These are phyloP conservation scores for Leccinellum rugosiceps DNA, from an alignment of 768 basidiomycete genomes.

Conservation along the genomic window DNA sequence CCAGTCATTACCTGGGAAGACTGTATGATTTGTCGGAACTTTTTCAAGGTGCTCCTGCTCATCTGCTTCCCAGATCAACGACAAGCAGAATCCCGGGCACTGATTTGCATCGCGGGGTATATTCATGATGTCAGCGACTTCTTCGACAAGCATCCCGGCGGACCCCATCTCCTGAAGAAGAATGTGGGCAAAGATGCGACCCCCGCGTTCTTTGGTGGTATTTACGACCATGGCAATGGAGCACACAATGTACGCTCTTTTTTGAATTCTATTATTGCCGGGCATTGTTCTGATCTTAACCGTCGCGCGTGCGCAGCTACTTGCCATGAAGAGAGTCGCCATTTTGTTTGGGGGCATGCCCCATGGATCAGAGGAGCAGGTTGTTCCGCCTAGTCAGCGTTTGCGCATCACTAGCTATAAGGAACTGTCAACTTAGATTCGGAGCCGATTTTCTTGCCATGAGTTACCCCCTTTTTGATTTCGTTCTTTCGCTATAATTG, in stretches of 20 bases:
- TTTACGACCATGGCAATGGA: constrained; percentile 80
- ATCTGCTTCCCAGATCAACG: constrained; percentile 54
- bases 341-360: constrained; percentile 8
- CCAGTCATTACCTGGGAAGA: constrained; percentile 83
- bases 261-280: constrained; percentile 6
- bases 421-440: background rate
- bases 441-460: no score
- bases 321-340: constrained; percentile 11
- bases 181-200: constrained; percentile 88
- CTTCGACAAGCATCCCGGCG: constrained; percentile 86
- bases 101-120: constrained; percentile 86
- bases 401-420: background rate
- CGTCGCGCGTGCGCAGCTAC: background rate
- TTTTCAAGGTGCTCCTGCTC: constrained; percentile 2
- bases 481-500: background rate
- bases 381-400: constrained; percentile 7
- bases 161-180: constrained; percentile 74
- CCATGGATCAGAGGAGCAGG: constrained; percentile 4
- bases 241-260: constrained; percentile 63
- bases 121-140: constrained; percentile 83
- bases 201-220: constrained; percentile 87
- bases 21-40: constrained; percentile 39
- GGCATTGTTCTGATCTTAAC: background rate
- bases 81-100: constrained; percentile 70
- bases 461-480: no score